phyloP scores from a whole-genome alignment of 2,329 filamentous ascomycete genomes.

The Ophiostoma fasciatum region DNA sequence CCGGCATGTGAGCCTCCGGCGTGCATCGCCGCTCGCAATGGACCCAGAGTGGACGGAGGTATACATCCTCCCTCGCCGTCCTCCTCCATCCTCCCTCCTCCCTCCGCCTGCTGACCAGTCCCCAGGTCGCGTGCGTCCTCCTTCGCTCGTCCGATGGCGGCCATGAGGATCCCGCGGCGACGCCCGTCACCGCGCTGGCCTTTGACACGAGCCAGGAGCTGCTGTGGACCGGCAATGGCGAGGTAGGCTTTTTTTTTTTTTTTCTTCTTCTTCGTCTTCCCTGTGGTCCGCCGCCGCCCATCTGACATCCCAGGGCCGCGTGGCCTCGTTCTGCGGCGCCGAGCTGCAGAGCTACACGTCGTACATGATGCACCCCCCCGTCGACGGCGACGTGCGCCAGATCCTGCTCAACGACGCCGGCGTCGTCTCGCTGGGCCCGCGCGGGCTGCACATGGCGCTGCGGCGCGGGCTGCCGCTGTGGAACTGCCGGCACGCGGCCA shows the following conservation, averaged over 20 bases:
- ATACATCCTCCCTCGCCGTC: too few species aligned
- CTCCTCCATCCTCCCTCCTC: too few species aligned
- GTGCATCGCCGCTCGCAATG: too few species aligned
- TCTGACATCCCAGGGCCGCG: constrained; percentile 48
- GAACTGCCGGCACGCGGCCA: constrained; percentile 56
- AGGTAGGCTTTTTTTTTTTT: constrained; percentile 4
- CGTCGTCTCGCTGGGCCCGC: constrained; percentile 68
- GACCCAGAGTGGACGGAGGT: constrained; percentile 14
- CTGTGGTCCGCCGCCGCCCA: neutral
- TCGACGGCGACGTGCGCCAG: constrained; percentile 71
- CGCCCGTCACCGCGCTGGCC: constrained; percentile 62
- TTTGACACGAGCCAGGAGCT: constrained; percentile 87
- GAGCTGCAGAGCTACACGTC: constrained; percentile 85
- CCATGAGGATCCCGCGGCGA: constrained; percentile 47
- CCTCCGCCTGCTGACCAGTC: neutral
- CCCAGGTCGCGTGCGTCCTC: constrained; percentile 63
- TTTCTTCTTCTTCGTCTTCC: too few species aligned
- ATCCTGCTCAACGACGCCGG: constrained; percentile 85
- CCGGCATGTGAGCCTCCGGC: constrained; percentile 9
- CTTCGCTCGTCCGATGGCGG: constrained; percentile 55
- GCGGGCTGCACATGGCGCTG: constrained; percentile 77
- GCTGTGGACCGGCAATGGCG: constrained; percentile 56
- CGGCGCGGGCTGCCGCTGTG: constrained; percentile 73
- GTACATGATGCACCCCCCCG: constrained; percentile 59
- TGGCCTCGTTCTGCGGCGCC: constrained; percentile 75